Base-by-base conservation (phyloP, 768 basidiomycete species). In the Austroboletus festivus region DNA sequence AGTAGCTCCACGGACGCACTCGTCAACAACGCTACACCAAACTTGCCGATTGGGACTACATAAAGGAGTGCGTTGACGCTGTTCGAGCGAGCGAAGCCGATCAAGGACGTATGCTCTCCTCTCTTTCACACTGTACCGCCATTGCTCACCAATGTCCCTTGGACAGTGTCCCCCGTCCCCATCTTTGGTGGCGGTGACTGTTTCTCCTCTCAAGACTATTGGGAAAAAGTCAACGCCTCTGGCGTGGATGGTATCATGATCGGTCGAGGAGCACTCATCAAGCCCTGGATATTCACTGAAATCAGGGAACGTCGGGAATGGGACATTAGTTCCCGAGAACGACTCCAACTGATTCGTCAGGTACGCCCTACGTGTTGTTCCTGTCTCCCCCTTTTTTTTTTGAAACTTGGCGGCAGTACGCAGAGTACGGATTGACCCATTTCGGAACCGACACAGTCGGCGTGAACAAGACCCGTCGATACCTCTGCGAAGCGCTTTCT, bases 121-220 rank as follows among this genome's bases (percentile, higher is more conserved):
- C 43, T 24, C 22, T 18, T 9, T 22, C 10, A 42, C 33, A 34
- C 35, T 19, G 7, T 5, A 37, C 11, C 18, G 16, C 8, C 18
- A 37, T 44, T n/a, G 43, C 28, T 5, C 12, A 28, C 10, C 5
- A n/a, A 41, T 20, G 8, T 10, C 24, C 40, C 34, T n/a, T n/a
- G n/a, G 19, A 7, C 54, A 89, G 88, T 94, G 13, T 76, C 84
- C 0, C 79, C 87, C 0, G 76, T 97, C n/a, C 94, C 94, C 0
- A 93, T 99, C 38, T 95, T 97, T 54, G 96, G 96, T 8, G 93
- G 93, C 22, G 96, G 96, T 0, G 96, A 99, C 63, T 89, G 87
- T 55, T 99, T 89, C 72, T 94, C 93, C 3, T 82, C 89, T 5
- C 74, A 86, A 49, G 85, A 81, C 49, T 94, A 94, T 65, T 89